Base-by-base conservation (phyloP, 2,329 filamentous ascomycete species). In the Orbilia blumenaviensis region DNA sequence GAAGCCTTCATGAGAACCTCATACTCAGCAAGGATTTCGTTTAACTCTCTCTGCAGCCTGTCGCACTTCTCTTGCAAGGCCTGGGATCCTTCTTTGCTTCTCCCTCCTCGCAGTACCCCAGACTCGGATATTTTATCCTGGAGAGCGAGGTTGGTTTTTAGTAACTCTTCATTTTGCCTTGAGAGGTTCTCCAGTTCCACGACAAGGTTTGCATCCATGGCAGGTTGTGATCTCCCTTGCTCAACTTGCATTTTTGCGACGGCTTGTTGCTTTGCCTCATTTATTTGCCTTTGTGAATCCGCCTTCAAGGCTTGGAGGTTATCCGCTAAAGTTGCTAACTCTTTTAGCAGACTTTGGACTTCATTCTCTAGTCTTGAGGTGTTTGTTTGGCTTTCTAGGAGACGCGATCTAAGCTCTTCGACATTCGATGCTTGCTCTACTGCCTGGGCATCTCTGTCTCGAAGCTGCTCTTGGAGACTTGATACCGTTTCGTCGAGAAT, bases 1-100 rank as follows among this genome's bases (percentile, higher is more conserved):
- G 87, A 88, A 60, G 89, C 88, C 78, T 89, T 89, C 2, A 89
- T 91, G 84, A 92, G 87, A 18, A 86, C 86, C 81, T 92, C 90
- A 79, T 91, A 92, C 80, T 92, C 90, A 41, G 86, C 85, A 38
- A 91, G 87, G 80, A 90, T 91, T 64, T 89, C 90, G 34, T 86
- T 84, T 7, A 92, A 85, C 81, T 92, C 90, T 68, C 85, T 86
- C 81, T 91, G 88, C 21, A 92, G 85, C 41, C 85, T 84, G 41
- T 86, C 83, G 62, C 87, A 85, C 18, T 86, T 85, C 78, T 85
- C 82, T 66, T 85, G 83, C 14, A 84, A 80, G 50, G 75, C 81
- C 48, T 78, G 81, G 52, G 72, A 77, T 12, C 66, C 78, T 38
- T 69, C 79, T 46, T 80, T 80, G 23, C 79, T 80, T 41, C 80